These are phyloP conservation scores for Simmondsia chinensis DNA, from an alignment of 148 eudicot genomes.

Conservation along the genomic window DNA sequence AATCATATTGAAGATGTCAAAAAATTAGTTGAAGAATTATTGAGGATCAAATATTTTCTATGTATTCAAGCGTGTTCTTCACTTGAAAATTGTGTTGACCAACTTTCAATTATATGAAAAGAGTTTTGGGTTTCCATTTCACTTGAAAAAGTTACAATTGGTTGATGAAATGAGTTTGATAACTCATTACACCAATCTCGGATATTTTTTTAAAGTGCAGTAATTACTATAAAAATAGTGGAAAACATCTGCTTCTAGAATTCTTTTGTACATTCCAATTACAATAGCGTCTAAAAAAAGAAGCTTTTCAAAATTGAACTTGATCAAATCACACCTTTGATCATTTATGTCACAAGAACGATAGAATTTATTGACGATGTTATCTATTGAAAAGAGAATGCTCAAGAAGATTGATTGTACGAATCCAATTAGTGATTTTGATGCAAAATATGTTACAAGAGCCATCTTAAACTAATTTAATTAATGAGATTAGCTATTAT, in stretches of 20 bases:
- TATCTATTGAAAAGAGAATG: conserved; percentile 16
- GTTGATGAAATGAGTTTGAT: conserved; percentile 11
- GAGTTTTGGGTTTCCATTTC: conserved; percentile 12
- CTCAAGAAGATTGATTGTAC: conserved; percentile 6
- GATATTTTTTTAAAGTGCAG: conserved; percentile 7
- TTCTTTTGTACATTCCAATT: conserved; percentile 14
- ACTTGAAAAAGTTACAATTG: not conserved
- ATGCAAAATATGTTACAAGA: not conserved
- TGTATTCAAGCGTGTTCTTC: conserved; percentile 14
- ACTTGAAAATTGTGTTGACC: conserved; percentile 11
- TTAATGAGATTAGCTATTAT: too few relatives aligned
- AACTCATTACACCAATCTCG: conserved; percentile 8
- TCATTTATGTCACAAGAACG: conserved; percentile 14
- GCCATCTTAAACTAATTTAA: too few relatives aligned
- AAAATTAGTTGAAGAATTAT: conserved; percentile 11
- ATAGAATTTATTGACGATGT: conserved; percentile 13
- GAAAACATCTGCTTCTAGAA: conserved; percentile 16
- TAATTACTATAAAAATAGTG: conserved; percentile 14
- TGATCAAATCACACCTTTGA: conserved; percentile 13
- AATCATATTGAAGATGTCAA: not conserved
- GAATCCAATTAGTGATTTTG: conserved; percentile 10
- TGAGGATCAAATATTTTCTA: conserved; percentile 12
- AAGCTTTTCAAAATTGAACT: conserved; percentile 14
- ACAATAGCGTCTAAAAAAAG: conserved; percentile 14
- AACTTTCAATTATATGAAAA: conserved; percentile 13